Evolutionary conservation across 129 eudicot genomes (phyloP).

Genomic region (Helichrysum umbraculigerum): DNA sequence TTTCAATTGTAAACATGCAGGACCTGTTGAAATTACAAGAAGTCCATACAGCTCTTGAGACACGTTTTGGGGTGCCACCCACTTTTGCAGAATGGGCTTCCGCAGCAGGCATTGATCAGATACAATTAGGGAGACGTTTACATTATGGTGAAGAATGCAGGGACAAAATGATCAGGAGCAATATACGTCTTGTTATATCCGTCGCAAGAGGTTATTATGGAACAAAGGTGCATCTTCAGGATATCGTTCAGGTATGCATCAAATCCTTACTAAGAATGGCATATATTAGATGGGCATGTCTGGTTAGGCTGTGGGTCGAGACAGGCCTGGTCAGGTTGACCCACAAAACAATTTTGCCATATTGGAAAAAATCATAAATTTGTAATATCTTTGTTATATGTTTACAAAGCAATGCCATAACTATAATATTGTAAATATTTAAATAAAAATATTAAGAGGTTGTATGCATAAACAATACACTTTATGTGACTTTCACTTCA

Average conservation of each 20-base stretch:
- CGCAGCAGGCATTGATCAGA: slow-evolving; percentile 78
- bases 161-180: slow-evolving; percentile 92
- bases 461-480: neutral
- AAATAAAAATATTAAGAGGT: neutral
- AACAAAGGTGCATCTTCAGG: slow-evolving; percentile 80
- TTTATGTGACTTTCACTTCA: neutral
- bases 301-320: neutral
- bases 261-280: neutral
- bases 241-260: slow-evolving; percentile 86
- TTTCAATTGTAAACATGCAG: slow-evolving; percentile 35
- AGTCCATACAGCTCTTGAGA: slow-evolving; percentile 48
- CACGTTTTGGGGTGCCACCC: slow-evolving; percentile 65
- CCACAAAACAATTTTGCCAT: neutral
- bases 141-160: slow-evolving; percentile 76
- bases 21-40: slow-evolving; percentile 74
- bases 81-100: slow-evolving; percentile 82
- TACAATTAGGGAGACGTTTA: slow-evolving; percentile 58
- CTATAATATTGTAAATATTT: neutral
- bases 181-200: slow-evolving; percentile 88
- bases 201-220: slow-evolving; percentile 89
- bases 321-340: neutral
- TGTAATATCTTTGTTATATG: neutral
- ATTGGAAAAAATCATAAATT: neutral
- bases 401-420: neutral
- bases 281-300: neutral